Evolutionary conservation across 192 early-diverging fungal genomes (phyloP).

Genomic region (Coemansia sp.): DNA sequence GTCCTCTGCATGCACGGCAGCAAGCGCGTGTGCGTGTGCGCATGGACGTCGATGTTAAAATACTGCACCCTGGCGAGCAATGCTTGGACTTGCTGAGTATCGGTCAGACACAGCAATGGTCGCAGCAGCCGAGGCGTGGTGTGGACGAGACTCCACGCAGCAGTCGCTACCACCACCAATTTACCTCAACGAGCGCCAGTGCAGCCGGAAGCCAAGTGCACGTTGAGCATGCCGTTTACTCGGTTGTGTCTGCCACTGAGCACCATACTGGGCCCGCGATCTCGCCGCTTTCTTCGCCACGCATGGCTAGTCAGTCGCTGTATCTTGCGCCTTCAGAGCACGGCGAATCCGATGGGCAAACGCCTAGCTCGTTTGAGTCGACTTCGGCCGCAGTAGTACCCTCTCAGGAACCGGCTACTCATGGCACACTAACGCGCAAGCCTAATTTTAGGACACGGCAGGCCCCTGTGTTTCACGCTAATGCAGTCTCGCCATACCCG

Average conservation of each 20-base stretch:
- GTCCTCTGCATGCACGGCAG: conserved; percentile 7
- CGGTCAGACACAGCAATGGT: background rate
- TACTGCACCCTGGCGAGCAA: conserved; percentile 25
- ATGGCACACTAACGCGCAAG: background rate
- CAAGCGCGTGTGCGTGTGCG: conserved; percentile 21
- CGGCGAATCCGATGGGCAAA: background rate
- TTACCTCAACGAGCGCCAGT: background rate
- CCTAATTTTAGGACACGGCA: background rate
- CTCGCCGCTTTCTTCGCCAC: conserved; percentile 1
- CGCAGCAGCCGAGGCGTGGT: background rate
- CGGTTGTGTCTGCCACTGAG: background rate
- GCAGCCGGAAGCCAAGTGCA: background rate
- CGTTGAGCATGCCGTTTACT: background rate
- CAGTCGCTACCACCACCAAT: background rate
- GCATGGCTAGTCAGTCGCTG: background rate
- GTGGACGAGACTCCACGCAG: background rate
- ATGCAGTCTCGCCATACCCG: conserved; percentile 23
- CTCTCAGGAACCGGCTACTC: background rate
- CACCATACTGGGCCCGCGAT: background rate
- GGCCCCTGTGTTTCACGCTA: conserved; percentile 14
- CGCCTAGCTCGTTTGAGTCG: background rate
- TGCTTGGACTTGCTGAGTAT: conserved; percentile 19
- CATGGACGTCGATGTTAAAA: conserved; percentile 19
- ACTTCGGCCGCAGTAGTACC: background rate
- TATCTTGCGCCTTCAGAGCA: background rate